Percentiles rank a stretch among this genome's conserved stretches.
Evolutionary conservation across 2,329 filamentous ascomycete genomes (phyloP).

Genomic region (Diaporthe australafricana): DNA sequence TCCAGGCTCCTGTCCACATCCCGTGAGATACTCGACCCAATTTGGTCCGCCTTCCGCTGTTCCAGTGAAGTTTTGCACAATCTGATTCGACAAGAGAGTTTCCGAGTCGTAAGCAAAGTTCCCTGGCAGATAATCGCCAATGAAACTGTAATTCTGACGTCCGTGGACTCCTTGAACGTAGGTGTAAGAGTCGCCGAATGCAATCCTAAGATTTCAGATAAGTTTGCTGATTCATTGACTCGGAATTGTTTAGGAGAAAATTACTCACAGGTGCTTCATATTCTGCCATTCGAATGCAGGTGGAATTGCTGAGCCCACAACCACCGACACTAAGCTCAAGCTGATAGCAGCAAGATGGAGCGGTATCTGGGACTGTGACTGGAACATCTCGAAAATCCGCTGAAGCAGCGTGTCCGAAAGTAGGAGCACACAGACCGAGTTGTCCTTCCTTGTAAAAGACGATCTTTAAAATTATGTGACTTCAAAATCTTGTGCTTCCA

Average conservation of each 20-base stretch:
- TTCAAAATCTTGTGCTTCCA: not conserved
- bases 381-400: not conserved
- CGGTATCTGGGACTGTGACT: not conserved
- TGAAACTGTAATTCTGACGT: constrained; percentile 63
- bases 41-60: constrained; percentile 65
- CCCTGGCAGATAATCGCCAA: constrained; percentile 58
- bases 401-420: not conserved
- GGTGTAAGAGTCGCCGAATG: constrained; percentile 64
- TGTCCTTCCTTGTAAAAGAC: not conserved
- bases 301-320: not conserved
- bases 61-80: constrained; percentile 59
- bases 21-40: constrained; percentile 65
- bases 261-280: constrained; percentile 41
- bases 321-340: not conserved
- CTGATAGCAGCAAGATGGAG: not conserved
- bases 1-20: constrained; percentile 58
- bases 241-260: not conserved
- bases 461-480: not conserved
- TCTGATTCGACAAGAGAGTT: constrained; percentile 58
- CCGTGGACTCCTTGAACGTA: constrained; percentile 66
- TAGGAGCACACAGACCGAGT: not conserved
- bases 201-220: constrained; percentile 47
- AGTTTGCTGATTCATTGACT: not conserved
- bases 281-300: constrained; percentile 40
- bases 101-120: constrained; percentile 57